A percentile compares a stretch with the other conserved stretches of the same genome.
Conservation (phyloP, 805 yeast species). For the Metschnikowia amazonensis region DNA sequence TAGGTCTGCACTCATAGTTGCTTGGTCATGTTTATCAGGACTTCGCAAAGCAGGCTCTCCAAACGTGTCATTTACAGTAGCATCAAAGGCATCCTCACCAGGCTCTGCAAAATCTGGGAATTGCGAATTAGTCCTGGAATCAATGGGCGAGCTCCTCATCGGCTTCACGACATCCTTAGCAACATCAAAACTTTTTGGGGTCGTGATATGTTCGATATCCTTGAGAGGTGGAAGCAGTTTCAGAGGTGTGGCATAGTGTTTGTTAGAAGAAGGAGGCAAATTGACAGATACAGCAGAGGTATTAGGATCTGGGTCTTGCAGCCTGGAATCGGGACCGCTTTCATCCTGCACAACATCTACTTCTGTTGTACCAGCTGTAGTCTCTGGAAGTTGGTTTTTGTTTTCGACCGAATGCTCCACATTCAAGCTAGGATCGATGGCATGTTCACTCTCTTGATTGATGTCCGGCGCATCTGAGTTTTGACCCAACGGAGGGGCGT, state of each 20-base stretch:
- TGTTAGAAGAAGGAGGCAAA: constrained; percentile 9
- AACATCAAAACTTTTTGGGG: constrained; percentile 40
- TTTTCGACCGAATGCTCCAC: background rate
- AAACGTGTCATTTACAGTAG: constrained; percentile 18
- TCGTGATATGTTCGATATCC: constrained; percentile 38
- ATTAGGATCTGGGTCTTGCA: constrained; percentile 13
- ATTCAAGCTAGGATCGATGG: background rate
- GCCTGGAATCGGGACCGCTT: constrained; percentile 1
- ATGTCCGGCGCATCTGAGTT: constrained; percentile 10
- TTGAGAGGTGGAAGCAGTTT: constrained; percentile 40
- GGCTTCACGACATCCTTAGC: constrained; percentile 30
- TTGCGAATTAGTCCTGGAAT: constrained; percentile 9
- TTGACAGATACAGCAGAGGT: constrained; percentile 11
- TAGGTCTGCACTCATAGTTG: constrained; percentile 9
- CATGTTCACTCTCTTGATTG: background rate
- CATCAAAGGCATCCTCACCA: constrained; percentile 16
- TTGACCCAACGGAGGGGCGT: constrained; percentile 9
- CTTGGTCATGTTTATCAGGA: constrained; percentile 5
- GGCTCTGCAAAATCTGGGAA: constrained; percentile 14
- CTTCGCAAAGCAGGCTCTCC: constrained; percentile 9
- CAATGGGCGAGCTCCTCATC: constrained; percentile 23
- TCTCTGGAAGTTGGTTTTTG: background rate
- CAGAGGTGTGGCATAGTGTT: constrained; percentile 36
- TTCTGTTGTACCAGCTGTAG: background rate
- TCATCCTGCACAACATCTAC: constrained; percentile 3